Percentiles rank a stretch among this genome's conserved stretches.
Conservation (phyloP, 257 asterid species). For the Thymus mandschuricus region DNA sequence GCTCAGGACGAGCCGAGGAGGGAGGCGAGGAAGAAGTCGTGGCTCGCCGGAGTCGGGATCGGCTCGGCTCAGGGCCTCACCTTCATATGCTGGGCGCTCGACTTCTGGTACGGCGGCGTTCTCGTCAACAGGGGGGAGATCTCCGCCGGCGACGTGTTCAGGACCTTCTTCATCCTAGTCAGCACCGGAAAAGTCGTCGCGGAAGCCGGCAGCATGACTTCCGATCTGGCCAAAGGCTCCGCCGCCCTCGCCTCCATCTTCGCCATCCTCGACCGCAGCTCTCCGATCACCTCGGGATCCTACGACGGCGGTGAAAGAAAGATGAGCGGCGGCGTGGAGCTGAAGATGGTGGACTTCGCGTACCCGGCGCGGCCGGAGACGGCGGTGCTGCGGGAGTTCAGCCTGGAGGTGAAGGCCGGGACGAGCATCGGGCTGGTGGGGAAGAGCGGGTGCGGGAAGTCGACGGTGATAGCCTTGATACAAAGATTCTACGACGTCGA, state of each 20-base stretch:
- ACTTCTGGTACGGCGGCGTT: slow-evolving; percentile 88
- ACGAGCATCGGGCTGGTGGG: slow-evolving; percentile 81
- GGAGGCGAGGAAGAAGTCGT: slow-evolving; percentile 74
- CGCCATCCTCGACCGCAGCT: slow-evolving; percentile 66
- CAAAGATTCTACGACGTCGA: slow-evolving; percentile 77
- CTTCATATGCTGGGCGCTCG: slow-evolving; percentile 86
- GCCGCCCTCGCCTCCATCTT: slow-evolving; percentile 76
- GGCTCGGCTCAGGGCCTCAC: slow-evolving; percentile 95
- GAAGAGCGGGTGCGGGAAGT: slow-evolving; percentile 84
- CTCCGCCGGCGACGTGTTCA: slow-evolving; percentile 80
- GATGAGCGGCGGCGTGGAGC: slow-evolving; percentile 58
- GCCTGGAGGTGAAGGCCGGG: slow-evolving; percentile 70
- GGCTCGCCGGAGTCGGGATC: slow-evolving; percentile 80
- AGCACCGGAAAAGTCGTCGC: slow-evolving; percentile 88
- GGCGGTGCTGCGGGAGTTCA: slow-evolving; percentile 52
- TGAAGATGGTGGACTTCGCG: slow-evolving; percentile 68
- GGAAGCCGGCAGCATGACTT: slow-evolving; percentile 96
- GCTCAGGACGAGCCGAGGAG: slow-evolving; percentile 84
- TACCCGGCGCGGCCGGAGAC: slow-evolving; percentile 67
- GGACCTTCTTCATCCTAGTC: slow-evolving; percentile 71
- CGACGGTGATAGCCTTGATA: slow-evolving; percentile 71
- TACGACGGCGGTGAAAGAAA: slow-evolving; percentile 41
- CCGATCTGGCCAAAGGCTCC: slow-evolving; percentile 86
- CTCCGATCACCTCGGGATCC: slow-evolving; percentile 56
- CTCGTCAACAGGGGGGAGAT: slow-evolving; percentile 64